Conservation (phyloP, 2,329 filamentous ascomycete species). For the Trichoderma koningii region DNA sequence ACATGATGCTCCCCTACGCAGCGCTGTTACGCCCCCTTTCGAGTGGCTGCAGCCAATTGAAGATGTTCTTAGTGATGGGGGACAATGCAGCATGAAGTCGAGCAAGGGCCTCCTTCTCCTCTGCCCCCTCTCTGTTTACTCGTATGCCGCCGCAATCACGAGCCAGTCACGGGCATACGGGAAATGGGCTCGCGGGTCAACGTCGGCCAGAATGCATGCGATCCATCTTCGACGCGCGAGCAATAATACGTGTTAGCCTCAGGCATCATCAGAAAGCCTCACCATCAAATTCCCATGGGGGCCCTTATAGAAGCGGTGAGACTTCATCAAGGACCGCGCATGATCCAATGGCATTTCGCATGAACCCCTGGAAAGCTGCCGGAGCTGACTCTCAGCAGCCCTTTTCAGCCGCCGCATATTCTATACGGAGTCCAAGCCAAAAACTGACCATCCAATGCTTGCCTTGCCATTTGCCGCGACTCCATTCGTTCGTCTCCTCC, state of each 20-base stretch:
- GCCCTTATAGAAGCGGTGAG: constrained; percentile 15
- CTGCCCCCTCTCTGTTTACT: too few relatives aligned
- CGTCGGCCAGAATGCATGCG: background rate
- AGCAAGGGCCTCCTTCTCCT: background rate
- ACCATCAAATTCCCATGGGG: background rate
- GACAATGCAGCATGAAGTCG: background rate
- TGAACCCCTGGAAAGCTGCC: background rate
- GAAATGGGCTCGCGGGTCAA: background rate
- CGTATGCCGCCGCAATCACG: background rate
- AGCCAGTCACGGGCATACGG: background rate
- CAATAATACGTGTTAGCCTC: constrained; percentile 1
- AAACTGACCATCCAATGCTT: too few relatives aligned
- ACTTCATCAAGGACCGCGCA: constrained; percentile 1
- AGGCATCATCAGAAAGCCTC: constrained; percentile 1
- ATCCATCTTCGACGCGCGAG: background rate
- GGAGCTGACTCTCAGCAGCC: constrained; percentile 6
- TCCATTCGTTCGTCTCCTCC: too few relatives aligned
- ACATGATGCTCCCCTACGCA: background rate
- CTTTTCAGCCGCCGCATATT: background rate
- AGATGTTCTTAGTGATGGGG: background rate
- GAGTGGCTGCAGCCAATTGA: constrained; percentile 13
- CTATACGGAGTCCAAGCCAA: too few relatives aligned
- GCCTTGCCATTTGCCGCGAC: too few relatives aligned
- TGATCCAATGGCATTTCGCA: constrained; percentile 14
- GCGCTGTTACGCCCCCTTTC: background rate